Base-by-base conservation (phyloP, 2,329 filamentous ascomycete genomes). In the Alternaria sp. region DNA sequence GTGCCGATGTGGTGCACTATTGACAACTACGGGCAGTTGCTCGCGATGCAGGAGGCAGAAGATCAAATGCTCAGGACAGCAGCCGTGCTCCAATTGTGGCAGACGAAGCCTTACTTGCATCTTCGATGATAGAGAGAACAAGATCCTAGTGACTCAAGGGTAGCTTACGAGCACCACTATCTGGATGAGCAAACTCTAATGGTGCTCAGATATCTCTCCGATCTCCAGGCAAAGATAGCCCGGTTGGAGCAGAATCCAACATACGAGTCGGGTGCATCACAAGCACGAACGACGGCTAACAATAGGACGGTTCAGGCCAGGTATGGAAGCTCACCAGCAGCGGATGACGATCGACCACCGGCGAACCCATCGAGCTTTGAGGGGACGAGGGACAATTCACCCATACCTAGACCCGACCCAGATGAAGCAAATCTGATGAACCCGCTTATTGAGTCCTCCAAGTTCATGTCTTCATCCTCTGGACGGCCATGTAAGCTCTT, bases 111-210 rank as follows among this genome's bases (percentile, higher is more conserved):
- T 76, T 23, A 66, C 61, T 17, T 76, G 74, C 54, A 65, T 72
- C 9, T 76, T 77, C 30, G 70, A 76, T 54, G 73, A 76, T n/a
- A 64, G 73, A 54, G 73, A 77, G n/a, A 73, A 72, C n/a, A 77
- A 77, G 28, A 54, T 76, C n/a, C 54, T 75, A 17, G 72, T 75
- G 1, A 74, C 72, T 5, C 66, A 74, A 67, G 73, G 73, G 73
- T 75, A 66, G 49, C 8, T 43, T 17, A 11, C 1, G 15, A 40
- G 15, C 15, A 25, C 17, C 15, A 15, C 19, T 36, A 17, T 21
- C 43, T 23, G 32, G 9, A 28, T 8, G 11, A 8, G 9, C 19
- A 46, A 30, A 21, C 28, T 23, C 54, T 51, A 54, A 45, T 17
- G 19, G 10, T 32, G 12, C 19, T 25, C 51, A 76, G 74, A n/a